Evolutionary conservation across 208 protist genomes (phyloP), one percentile per base, ranked within the genome.

Genomic region (Novymonas esmeraldas): DNA sequence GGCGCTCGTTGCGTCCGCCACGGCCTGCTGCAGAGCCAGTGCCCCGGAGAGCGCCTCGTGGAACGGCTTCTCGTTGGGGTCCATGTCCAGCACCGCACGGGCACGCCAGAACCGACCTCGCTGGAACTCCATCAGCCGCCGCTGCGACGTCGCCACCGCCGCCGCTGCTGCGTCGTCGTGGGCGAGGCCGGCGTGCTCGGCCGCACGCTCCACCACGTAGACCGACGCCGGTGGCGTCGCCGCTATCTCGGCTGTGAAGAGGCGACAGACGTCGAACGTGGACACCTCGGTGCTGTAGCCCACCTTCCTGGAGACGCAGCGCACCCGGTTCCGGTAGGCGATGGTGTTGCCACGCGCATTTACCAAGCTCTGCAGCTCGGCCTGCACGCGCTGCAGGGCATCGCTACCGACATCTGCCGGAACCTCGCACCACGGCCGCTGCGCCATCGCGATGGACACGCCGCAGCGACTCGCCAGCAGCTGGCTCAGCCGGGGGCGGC

Each of bases 261-360:
- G 76, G 31, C 73, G 82, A 72, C 83, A 89, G 33, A 78, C 84
- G 63, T 96, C 91, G 70, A 92, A 92, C 20, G 85, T 89, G 7
- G 82, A 89, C 22, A 94, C 91, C 42, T 89, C 87, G 13, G 82
- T 82, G 71, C 86, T 94, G 70, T 85, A 96, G 14, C 88, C 88
- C 2, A 85, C 68, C 34, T 79, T 83, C 7, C 85, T 78, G 16
- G 80, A 66, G 29, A 96, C 64, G 39, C 84, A 85, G 13, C 86
- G 83, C 28, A 96, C 82, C 48, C 82, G 76, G 51, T 63, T 81
- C 56, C 54, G 52, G 42, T 56, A 68, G 1, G 51, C 31, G 39
- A 83, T 69, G 39, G 76, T 72, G 28, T 76, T 81, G 24, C 64
- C 76, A 1, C 71, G 54, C 3, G 48, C 56, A 34, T 85, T 80